Evolutionary conservation across 202 grass and related monocot species (phyloP).

Genomic region (Cymbopogon flexuosus): DNA sequence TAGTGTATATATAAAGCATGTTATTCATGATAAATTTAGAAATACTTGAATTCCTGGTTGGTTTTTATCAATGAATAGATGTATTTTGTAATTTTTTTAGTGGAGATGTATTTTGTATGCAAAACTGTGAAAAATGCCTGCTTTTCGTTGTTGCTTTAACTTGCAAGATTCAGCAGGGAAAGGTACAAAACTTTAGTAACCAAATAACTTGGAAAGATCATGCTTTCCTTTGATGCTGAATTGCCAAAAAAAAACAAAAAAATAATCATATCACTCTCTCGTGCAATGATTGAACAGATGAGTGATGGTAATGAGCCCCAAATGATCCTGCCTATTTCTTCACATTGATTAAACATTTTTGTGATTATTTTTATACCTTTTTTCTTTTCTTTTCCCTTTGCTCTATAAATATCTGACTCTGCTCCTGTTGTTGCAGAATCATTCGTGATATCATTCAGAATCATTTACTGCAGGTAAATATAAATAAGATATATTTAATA

Average conservation of each 20-base stretch:
- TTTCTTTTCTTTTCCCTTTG: not conserved
- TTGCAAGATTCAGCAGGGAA: not conserved
- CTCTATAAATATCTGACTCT: constrained; percentile 27
- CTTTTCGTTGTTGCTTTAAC: not conserved
- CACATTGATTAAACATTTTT: not conserved
- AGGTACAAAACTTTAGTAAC: constrained; percentile 15
- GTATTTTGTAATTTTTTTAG: not conserved
- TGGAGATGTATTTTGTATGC: constrained; percentile 8
- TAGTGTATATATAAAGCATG: constrained; percentile 1
- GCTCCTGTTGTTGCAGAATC: constrained; percentile 74
- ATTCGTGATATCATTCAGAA: constrained; percentile 99
- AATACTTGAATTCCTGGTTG: not conserved
- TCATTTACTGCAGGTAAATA: constrained; percentile 90
- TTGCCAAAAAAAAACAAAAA: not conserved
- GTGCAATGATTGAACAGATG: not conserved
- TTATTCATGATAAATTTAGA: constrained; percentile 4
- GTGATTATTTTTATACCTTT: not conserved
- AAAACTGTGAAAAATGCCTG: not conserved
- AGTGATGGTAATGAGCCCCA: not conserved
- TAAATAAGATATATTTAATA: not conserved
- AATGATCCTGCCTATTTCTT: not conserved
- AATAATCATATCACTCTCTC: not conserved
- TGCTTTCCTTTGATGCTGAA: constrained; percentile 9
- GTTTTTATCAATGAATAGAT: constrained; percentile 9
- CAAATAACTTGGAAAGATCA: not conserved